Base-by-base conservation (phyloP, 768 basidiomycete species). In the Boletus reticuloceps region DNA sequence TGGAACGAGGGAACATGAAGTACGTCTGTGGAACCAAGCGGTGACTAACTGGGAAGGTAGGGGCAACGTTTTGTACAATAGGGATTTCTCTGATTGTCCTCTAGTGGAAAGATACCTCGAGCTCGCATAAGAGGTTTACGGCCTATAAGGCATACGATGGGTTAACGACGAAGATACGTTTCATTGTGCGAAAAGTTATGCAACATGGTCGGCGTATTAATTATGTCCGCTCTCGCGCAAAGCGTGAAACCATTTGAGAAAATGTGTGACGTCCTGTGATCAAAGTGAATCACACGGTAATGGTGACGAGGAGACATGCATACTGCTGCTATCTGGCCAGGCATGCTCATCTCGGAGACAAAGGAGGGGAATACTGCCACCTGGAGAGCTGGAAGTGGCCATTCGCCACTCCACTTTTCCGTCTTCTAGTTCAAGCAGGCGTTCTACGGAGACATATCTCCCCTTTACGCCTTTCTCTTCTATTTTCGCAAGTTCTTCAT, bases 41-140 rank as follows among this genome's bases (percentile, higher is more conserved):
- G 93, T 96, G 38, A 97, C 95, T 12, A 88, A 82, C 68, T 98
- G 92, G 94, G 95, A 96, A 82, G 83, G 94, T 92, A 63, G 62
- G 84, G 62, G 7, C 1, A 19, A 19, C 43, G 38, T n/a, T 20
- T 37, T 41, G 36, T 47, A 46, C 6, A 8, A 53, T 36, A 25
- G 4, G 17, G 11, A 29, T 50, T 58, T 48, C 54, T 59, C 57
- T 51, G 34, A 63, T 38, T 50, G 46, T 48, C n/a, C 25, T 57
- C 7, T 53, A 92, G 90, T 92, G 61, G 90, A 91, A 63, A 82
- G 91, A 54, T 93, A 93, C 67, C 77, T 93, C n/a, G 91, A 93
- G 62, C 79, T 93, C 45, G 89, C 84, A 41, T 93, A 64, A 64
- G 37, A 25, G 38, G 22, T 16, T 20, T 12, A 32, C 25, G 22